These are phyloP conservation scores for Ustilago lituana DNA, from an alignment of 1,284 basidiomycete genomes.

Conservation along the genomic window DNA sequence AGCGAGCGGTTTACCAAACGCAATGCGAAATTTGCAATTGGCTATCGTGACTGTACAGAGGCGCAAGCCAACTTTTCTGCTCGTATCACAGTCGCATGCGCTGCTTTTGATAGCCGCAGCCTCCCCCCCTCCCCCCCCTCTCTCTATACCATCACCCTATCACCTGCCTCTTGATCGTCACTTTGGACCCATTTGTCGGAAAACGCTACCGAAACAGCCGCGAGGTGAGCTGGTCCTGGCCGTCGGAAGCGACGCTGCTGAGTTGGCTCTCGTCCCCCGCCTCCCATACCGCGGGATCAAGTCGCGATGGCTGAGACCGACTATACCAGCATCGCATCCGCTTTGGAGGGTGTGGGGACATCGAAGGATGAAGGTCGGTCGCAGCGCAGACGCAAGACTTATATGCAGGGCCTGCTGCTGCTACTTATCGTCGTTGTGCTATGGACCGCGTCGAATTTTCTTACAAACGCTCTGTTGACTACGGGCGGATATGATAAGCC, in stretches of 20 bases:
- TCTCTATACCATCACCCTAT: slow-evolving; percentile 1
- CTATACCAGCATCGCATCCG: not conserved
- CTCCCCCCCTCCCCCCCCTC: not conserved
- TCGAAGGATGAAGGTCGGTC: slow-evolving; percentile 10
- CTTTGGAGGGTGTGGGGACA: not conserved
- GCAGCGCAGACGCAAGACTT: slow-evolving; percentile 64
- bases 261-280: not conserved
- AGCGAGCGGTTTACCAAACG: no score
- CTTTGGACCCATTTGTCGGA: slow-evolving; percentile 7
- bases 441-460: slow-evolving; percentile 73
- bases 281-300: not conserved
- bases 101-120: slow-evolving; percentile 13
- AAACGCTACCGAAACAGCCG: no score
- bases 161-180: slow-evolving; percentile 1
- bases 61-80: slow-evolving; percentile 10
- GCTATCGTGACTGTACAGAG: slow-evolving; percentile 6
- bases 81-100: not conserved
- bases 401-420: slow-evolving; percentile 77
- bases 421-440: slow-evolving; percentile 82
- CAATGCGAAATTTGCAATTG: no score
- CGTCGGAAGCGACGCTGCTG: not conserved
- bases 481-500: slow-evolving; percentile 64
- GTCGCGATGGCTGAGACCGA: slow-evolving; percentile 22
- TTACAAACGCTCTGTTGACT: slow-evolving; percentile 64
- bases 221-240: not conserved